Evolutionary conservation across 805 yeast genomes (phyloP).

Genomic region (Saccharomycopsis javanensis): DNA sequence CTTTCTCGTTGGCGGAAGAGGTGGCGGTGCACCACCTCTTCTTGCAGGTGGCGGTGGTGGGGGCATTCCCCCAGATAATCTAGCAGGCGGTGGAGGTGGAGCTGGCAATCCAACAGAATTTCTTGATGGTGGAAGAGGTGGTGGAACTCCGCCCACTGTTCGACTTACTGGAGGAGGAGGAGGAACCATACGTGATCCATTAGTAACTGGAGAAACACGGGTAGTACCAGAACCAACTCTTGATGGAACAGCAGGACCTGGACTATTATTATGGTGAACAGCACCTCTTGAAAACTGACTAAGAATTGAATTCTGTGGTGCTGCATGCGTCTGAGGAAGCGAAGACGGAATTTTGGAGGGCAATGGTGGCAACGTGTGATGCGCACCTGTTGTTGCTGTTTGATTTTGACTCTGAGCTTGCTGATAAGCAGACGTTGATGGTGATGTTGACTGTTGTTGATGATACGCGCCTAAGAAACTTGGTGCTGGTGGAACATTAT

Average conservation of each 20-base stretch:
- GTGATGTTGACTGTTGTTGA: conserved; percentile 3
- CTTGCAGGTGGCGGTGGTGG: conserved; percentile 13
- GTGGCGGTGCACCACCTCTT: conserved; percentile 10
- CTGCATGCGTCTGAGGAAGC: neutral
- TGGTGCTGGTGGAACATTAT: conserved; percentile 16
- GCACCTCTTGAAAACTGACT: neutral
- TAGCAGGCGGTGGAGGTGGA: conserved; percentile 5
- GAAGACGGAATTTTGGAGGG: conserved; percentile 13
- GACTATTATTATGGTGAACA: neutral
- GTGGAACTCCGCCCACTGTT: neutral
- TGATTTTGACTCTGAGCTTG: conserved; percentile 2
- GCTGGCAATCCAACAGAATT: conserved; percentile 2
- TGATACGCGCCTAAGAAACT: conserved; percentile 13
- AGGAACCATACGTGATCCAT: neutral
- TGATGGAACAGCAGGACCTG: neutral
- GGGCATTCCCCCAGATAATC: neutral
- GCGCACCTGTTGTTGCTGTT: conserved; percentile 11
- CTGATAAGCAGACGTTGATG: neutral
- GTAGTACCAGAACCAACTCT: neutral
- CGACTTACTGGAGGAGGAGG: neutral
- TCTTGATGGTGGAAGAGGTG: conserved; percentile 3
- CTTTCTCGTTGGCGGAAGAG: conserved; percentile 18
- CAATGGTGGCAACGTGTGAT: conserved; percentile 15
- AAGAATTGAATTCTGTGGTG: neutral
- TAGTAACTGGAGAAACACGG: neutral